These are phyloP conservation scores for Candida saitoana DNA, from an alignment of 805 yeast genomes.

Conservation along the genomic window DNA sequence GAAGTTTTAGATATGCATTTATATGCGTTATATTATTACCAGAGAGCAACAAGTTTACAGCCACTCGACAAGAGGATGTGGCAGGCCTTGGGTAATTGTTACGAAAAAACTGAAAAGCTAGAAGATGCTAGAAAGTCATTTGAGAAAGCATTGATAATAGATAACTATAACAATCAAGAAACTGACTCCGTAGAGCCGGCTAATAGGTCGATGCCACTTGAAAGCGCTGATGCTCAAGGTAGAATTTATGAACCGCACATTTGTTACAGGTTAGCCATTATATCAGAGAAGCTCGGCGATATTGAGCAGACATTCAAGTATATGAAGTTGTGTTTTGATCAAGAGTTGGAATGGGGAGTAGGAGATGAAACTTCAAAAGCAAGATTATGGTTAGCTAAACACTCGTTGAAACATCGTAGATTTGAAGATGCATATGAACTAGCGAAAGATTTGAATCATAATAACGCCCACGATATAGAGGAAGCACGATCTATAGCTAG, in stretches of 20 bases:
- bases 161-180: slow-evolving; percentile 29
- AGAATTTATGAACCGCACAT: slow-evolving; percentile 41
- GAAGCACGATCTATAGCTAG: slow-evolving; percentile 83
- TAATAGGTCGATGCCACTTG: slow-evolving; percentile 4
- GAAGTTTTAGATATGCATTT: slow-evolving; percentile 94
- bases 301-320: slow-evolving; percentile 50
- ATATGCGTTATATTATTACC: slow-evolving; percentile 88
- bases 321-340: slow-evolving; percentile 66
- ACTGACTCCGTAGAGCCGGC: slow-evolving; percentile 11
- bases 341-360: slow-evolving; percentile 59
- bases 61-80: slow-evolving; percentile 93
- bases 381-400: slow-evolving; percentile 78
- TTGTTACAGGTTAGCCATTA: slow-evolving; percentile 61
- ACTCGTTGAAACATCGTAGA: slow-evolving; percentile 52
- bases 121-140: slow-evolving; percentile 78
- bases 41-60: slow-evolving; percentile 80
- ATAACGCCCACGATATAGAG: slow-evolving; percentile 81
- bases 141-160: slow-evolving; percentile 64
- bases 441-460: slow-evolving; percentile 63
- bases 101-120: slow-evolving; percentile 66
- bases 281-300: slow-evolving; percentile 58
- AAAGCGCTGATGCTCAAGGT: not conserved
- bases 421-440: slow-evolving; percentile 68
- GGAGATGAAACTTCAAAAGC: slow-evolving; percentile 77
- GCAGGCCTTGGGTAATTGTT: slow-evolving; percentile 91